phyloP scores from a whole-genome alignment of 148 eudicot species.

The Vaccinium myrtillus region DNA sequence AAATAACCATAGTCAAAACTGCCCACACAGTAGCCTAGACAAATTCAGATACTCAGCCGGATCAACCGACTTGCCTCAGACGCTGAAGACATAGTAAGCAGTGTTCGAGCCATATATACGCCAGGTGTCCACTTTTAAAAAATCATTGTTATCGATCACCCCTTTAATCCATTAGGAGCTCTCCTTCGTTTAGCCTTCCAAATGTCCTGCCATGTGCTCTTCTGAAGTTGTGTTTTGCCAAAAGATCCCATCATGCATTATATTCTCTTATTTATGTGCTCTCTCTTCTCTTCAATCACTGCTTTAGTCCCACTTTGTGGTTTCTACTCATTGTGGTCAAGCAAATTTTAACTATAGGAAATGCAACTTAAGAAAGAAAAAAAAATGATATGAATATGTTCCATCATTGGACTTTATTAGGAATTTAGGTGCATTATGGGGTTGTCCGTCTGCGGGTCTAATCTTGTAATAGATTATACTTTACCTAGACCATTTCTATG shows the following conservation, averaged over 20 bases:
- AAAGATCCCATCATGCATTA: neutral
- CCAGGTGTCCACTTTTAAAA: neutral
- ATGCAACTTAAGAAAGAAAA: neutral
- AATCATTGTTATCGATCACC: neutral
- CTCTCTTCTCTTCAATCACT: neutral
- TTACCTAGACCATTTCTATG: neutral
- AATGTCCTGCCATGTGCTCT: neutral
- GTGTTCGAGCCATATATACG: neutral
- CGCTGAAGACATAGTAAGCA: neutral
- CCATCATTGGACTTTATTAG: neutral
- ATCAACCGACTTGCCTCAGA: neutral
- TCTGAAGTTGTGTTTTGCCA: neutral
- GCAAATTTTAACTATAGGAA: neutral
- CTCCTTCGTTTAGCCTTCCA: neutral
- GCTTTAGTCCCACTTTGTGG: neutral
- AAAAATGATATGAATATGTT: neutral
- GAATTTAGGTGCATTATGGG: neutral
- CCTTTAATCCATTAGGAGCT: neutral
- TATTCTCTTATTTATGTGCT: neutral
- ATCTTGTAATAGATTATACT: neutral
- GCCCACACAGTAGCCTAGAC: neutral
- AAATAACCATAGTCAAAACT: neutral
- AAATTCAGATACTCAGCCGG: neutral
- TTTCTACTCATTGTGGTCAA: neutral
- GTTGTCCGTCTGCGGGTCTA: neutral